Conservation (phyloP, 148 eudicot genomes). For the Rhododendron ferrugineum region DNA sequence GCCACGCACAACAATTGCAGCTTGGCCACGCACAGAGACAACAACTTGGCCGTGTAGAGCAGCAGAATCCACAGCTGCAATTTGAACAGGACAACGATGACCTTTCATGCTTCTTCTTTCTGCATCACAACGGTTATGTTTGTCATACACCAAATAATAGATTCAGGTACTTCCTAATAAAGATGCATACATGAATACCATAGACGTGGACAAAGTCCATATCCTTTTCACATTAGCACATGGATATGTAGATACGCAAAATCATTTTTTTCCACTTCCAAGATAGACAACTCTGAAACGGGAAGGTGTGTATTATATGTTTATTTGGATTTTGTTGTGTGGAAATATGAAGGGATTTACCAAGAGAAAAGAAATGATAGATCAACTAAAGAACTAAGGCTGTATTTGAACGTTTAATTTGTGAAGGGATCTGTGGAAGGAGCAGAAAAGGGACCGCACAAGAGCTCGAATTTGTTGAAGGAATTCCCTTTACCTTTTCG, state of each 20-base stretch:
- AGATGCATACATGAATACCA: neutral
- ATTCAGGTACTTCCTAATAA: neutral
- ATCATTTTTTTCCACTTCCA: neutral
- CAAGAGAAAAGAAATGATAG: neutral
- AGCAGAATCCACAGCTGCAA: neutral
- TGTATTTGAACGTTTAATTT: neutral
- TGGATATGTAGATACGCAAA: neutral
- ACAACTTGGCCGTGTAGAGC: neutral
- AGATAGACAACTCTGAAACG: neutral
- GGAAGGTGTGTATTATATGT: neutral
- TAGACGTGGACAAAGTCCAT: neutral
- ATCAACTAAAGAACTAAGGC: neutral
- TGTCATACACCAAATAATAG: neutral
- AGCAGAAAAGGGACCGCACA: neutral
- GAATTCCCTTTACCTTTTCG: neutral
- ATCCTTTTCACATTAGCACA: neutral
- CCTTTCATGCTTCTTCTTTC: constrained; percentile 4
- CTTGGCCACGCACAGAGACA: neutral
- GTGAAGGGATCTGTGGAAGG: neutral
- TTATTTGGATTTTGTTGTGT: neutral
- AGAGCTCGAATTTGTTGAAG: neutral
- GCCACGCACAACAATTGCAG: neutral
- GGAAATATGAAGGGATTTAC: neutral
- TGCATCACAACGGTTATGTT: neutral
- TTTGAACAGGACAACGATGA: neutral